These are phyloP conservation scores for Trypanosoma platydactyli DNA, from an alignment of 208 protist genomes.

Conservation along the genomic window DNA sequence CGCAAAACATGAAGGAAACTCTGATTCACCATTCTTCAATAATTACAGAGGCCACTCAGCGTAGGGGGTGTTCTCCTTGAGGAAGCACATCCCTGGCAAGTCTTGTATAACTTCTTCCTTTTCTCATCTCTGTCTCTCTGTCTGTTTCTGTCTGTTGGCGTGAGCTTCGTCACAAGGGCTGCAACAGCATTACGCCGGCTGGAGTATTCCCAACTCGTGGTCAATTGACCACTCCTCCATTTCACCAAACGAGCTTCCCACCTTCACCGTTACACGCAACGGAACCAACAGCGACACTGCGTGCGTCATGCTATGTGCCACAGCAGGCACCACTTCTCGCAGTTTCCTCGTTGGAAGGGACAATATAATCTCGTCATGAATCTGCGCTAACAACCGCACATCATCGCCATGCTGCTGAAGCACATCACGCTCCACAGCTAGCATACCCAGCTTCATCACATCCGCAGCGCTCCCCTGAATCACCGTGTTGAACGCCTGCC, in stretches of 20 bases:
- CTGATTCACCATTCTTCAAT: too few relatives aligned
- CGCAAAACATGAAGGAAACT: too few relatives aligned
- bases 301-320: constrained; percentile 39
- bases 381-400: constrained; percentile 53
- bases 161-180: background rate
- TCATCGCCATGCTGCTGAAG: constrained; percentile 41
- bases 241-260: constrained; percentile 68
- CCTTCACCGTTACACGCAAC: constrained; percentile 55
- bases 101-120: too few relatives aligned
- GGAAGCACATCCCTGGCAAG: too few relatives aligned
- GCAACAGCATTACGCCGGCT: background rate
- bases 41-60: too few relatives aligned
- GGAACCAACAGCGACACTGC: constrained; percentile 62
- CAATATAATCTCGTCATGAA: constrained; percentile 75
- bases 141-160: background rate
- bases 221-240: constrained; percentile 78
- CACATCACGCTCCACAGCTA: constrained; percentile 69
- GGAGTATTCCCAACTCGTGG: constrained; percentile 63
- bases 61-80: too few relatives aligned
- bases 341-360: constrained; percentile 30
- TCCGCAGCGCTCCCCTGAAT: constrained; percentile 90
- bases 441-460: constrained; percentile 88
- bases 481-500: constrained; percentile 91
- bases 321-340: constrained; percentile 32
- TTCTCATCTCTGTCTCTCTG: background rate